Evolutionary conservation across 2,329 filamentous ascomycete species (phyloP).

Genomic region (Arachnopeziza araneosa): DNA sequence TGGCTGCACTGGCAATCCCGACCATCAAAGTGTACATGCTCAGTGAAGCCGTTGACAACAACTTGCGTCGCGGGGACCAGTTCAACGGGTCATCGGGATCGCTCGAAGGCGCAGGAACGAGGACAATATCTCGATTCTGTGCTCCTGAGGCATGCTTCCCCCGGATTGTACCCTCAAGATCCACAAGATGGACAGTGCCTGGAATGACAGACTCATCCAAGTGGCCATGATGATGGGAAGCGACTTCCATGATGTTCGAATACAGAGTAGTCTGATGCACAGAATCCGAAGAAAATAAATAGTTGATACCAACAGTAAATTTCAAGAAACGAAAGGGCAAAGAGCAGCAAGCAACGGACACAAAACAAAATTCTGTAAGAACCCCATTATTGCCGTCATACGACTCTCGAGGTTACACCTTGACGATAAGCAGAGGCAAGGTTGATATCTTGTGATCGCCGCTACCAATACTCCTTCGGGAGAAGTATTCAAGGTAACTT

Average conservation of each 20-base stretch:
- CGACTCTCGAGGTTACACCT: neutral
- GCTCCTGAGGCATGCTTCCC: conserved; percentile 19
- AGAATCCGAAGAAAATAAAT: neutral
- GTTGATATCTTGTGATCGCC: neutral
- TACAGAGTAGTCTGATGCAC: neutral
- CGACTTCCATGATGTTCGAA: neutral
- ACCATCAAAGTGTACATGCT: conserved; percentile 42
- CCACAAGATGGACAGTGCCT: conserved; percentile 30
- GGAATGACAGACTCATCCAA: conserved; percentile 18
- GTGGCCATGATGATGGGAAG: neutral
- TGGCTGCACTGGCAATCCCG: conserved; percentile 42
- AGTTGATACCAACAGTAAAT: too few relatives aligned
- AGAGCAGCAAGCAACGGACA: neutral
- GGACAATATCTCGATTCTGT: conserved; percentile 25
- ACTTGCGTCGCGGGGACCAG: conserved; percentile 32
- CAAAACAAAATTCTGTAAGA: neutral
- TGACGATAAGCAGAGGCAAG: neutral
- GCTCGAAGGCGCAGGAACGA: conserved; percentile 29
- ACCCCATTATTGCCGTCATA: neutral
- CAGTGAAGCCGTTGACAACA: conserved; percentile 25
- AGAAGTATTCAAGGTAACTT: neutral
- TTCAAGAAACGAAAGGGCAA: neutral
- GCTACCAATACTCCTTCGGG: neutral
- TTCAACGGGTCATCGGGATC: conserved; percentile 38
- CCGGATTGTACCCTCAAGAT: conserved; percentile 23